Evolutionary conservation across 176 grass and related monocot species (phyloP).

Genomic region (Olyra latifolia): DNA sequence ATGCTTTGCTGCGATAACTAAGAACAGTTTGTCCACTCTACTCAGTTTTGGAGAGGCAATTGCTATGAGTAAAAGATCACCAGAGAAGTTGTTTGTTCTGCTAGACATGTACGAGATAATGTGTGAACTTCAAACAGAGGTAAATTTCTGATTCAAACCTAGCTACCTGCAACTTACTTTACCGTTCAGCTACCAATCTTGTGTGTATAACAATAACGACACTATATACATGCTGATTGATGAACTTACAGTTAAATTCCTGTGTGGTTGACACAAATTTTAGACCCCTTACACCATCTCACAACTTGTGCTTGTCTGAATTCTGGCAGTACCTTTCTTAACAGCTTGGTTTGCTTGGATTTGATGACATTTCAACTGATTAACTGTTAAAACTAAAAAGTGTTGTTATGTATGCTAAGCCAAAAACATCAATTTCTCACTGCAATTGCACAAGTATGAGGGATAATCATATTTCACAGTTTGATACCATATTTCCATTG

Average conservation of each 20-base stretch:
- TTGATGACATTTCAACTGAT: background rate
- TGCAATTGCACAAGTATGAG: background rate
- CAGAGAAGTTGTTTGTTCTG: slow-evolving; percentile 90
- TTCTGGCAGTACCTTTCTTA: background rate
- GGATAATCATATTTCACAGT: background rate
- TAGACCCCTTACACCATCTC: background rate
- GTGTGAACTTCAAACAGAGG: slow-evolving; percentile 94
- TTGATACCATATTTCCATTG: background rate
- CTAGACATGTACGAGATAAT: slow-evolving; percentile 99
- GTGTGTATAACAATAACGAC: background rate
- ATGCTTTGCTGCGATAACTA: slow-evolving; percentile 86
- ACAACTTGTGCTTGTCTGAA: background rate
- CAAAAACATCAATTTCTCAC: background rate
- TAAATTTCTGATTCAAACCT: slow-evolving; percentile 40
- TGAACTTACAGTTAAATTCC: background rate
- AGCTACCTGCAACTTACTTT: background rate
- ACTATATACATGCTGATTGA: background rate
- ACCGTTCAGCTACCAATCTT: background rate
- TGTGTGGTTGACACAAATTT: background rate
- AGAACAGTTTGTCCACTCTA: slow-evolving; percentile 74
- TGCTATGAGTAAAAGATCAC: slow-evolving; percentile 96
- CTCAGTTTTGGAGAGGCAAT: slow-evolving; percentile 98
- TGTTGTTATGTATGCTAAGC: background rate
- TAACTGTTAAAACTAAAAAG: background rate
- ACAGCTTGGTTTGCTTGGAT: background rate